Conservation (phyloP, 345 rosid species). For the Linum tenue region DNA sequence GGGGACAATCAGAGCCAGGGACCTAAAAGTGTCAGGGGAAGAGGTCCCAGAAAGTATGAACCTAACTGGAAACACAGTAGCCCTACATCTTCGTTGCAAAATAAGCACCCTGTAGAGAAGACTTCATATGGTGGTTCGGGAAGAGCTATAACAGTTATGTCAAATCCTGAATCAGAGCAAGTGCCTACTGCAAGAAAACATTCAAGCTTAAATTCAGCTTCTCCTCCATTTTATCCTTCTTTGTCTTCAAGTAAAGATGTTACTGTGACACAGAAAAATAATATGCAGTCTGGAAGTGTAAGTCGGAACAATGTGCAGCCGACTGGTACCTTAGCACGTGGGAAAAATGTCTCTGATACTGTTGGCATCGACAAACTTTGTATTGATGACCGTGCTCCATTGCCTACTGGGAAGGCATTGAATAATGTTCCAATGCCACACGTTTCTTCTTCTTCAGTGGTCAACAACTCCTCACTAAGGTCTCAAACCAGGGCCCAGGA, state of each 20-base stretch:
- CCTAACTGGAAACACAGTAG: conserved; percentile 34
- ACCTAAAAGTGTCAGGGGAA: conserved; percentile 58
- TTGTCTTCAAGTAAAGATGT: conserved; percentile 55
- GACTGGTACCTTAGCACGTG: conserved; percentile 23
- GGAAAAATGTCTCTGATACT: conserved; percentile 42
- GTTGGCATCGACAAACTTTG: conserved; percentile 44
- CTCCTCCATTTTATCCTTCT: conserved; percentile 95
- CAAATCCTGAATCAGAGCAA: conserved; percentile 38
- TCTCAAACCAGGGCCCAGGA: conserved; percentile 48
- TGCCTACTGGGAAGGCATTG: conserved; percentile 39
- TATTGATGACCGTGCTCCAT: conserved; percentile 36
- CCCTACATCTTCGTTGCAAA: conserved; percentile 40
- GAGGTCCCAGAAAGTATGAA: conserved; percentile 71
- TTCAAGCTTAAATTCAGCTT: conserved; percentile 81
- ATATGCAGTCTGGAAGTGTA: conserved; percentile 37
- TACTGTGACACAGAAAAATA: conserved; percentile 41
- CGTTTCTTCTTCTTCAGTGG: conserved; percentile 24
- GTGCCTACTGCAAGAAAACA: conserved; percentile 38
- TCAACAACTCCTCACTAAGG: conserved; percentile 30
- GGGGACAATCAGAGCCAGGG: conserved; percentile 42
- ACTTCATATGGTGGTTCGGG: conserved; percentile 25
- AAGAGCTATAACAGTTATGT: conserved; percentile 24
- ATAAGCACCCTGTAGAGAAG: conserved; percentile 49
- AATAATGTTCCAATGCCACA: conserved; percentile 27
- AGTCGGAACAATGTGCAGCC: conserved; percentile 33